Evolutionary conservation across 139 green algal species (phyloP).

Genomic region (Coccomyxa sp.): DNA sequence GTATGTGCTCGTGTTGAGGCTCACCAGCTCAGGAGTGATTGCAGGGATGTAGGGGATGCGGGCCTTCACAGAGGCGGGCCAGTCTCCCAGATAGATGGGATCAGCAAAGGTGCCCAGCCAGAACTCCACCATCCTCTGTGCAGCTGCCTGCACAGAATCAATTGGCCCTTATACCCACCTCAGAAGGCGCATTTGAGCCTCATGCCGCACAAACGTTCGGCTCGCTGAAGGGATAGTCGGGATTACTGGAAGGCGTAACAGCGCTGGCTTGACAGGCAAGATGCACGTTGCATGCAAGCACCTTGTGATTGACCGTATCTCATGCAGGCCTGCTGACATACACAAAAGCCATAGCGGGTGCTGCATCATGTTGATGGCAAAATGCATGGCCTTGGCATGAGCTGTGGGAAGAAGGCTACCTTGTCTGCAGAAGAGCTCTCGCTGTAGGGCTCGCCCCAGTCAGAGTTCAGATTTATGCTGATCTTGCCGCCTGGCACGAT

Average conservation of each 20-base stretch:
- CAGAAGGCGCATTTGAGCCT: background rate
- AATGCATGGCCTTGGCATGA: background rate
- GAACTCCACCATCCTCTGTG: slow-evolving; percentile 26
- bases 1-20: background rate
- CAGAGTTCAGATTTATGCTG: slow-evolving; percentile 36
- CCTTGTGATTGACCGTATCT: too few species aligned
- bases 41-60: slow-evolving; percentile 19
- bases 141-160: slow-evolving; percentile 22
- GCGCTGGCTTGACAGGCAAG: background rate
- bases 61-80: slow-evolving; percentile 20
- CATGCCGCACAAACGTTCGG: background rate
- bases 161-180: background rate
- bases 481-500: slow-evolving; percentile 22
- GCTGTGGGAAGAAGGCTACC: too few species aligned
- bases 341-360: too few species aligned
- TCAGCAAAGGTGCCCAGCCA: slow-evolving; percentile 42
- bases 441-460: slow-evolving; percentile 21
- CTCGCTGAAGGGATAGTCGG: background rate
- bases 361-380: background rate
- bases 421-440: slow-evolving; percentile 9
- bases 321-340: too few species aligned
- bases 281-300: too few species aligned
- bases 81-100: slow-evolving; percentile 46
- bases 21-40: slow-evolving; percentile 37
- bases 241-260: background rate